These are phyloP conservation scores for Dentipellis fragilis DNA, from an alignment of 768 basidiomycete species.

Conservation along the genomic window DNA sequence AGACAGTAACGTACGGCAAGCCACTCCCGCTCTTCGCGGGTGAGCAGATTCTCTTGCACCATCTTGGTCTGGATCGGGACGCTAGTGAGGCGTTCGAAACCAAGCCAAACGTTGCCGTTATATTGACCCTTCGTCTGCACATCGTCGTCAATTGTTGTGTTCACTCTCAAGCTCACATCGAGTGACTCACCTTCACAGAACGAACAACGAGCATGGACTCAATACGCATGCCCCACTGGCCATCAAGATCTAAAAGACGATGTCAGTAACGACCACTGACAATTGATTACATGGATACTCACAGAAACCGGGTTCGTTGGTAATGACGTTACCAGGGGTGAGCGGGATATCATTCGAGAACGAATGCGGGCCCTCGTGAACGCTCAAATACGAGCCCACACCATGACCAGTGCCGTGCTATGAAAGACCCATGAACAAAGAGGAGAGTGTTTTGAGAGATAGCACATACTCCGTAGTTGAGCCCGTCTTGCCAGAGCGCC, in stretches of 20 bases:
- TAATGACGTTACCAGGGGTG: slow-evolving; percentile 80
- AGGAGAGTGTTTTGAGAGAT: background rate
- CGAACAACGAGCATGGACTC: slow-evolving; percentile 79
- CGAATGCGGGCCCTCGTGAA: slow-evolving; percentile 78
- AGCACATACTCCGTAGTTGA: slow-evolving; percentile 62
- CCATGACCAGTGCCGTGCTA: slow-evolving; percentile 92
- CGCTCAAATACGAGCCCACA: slow-evolving; percentile 77
- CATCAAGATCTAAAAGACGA: slow-evolving; percentile 43
- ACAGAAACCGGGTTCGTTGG: slow-evolving; percentile 94
- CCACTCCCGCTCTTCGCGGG: slow-evolving; percentile 83
- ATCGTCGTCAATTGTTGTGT: background rate
- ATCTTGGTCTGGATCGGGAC: slow-evolving; percentile 90
- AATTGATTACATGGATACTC: slow-evolving; percentile 21
- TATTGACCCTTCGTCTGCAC: slow-evolving; percentile 59
- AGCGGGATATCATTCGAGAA: slow-evolving; percentile 65
- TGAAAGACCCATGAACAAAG: too few relatives aligned
- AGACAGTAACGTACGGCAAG: slow-evolving; percentile 48
- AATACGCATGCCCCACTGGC: slow-evolving; percentile 84
- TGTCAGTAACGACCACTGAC: background rate
- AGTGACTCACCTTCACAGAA: slow-evolving; percentile 39
- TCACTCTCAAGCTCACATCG: slow-evolving; percentile 9
- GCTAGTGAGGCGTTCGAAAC: slow-evolving; percentile 86
- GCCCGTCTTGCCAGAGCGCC: slow-evolving; percentile 77
- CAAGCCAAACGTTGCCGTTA: slow-evolving; percentile 73
- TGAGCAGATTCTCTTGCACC: slow-evolving; percentile 77